Evolutionary conservation across 345 rosid genomes (phyloP).

Genomic region (Trapa bicornis): DNA sequence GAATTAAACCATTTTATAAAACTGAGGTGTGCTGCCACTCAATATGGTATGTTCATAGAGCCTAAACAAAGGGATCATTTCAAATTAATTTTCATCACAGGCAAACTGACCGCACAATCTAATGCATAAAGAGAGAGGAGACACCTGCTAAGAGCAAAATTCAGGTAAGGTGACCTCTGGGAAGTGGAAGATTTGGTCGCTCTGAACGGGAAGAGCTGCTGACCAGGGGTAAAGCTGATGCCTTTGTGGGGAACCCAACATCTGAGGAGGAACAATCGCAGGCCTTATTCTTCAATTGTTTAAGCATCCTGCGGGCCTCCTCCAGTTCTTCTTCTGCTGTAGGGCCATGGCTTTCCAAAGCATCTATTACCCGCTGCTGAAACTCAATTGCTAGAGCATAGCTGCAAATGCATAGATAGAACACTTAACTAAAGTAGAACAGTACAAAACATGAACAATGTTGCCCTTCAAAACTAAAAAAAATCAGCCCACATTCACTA

Average conservation of each 20-base stretch:
- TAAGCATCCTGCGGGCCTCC: conserved; percentile 44
- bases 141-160: neutral
- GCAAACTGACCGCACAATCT: neutral
- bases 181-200: neutral
- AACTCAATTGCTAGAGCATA: conserved; percentile 64
- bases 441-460: neutral
- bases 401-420: conserved; percentile 34
- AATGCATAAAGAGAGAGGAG: neutral
- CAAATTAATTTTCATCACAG: neutral
- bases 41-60: too few species aligned
- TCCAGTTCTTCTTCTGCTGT: conserved; percentile 50
- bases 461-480: neutral
- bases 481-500: neutral
- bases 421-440: neutral
- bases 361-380: conserved; percentile 62
- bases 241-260: conserved; percentile 22
- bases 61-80: neutral
- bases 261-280: conserved; percentile 22
- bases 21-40: neutral
- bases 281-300: conserved; percentile 52
- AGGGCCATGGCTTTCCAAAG: conserved; percentile 75
- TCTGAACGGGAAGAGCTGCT: neutral
- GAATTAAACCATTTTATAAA: too few species aligned
- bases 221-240: conserved; percentile 3
- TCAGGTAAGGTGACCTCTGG: neutral